Percentiles rank a stretch among this genome's conserved stretches.
phyloP scores from a whole-genome alignment of 345 rosid genomes.

The Mallotus nudiflorus region DNA sequence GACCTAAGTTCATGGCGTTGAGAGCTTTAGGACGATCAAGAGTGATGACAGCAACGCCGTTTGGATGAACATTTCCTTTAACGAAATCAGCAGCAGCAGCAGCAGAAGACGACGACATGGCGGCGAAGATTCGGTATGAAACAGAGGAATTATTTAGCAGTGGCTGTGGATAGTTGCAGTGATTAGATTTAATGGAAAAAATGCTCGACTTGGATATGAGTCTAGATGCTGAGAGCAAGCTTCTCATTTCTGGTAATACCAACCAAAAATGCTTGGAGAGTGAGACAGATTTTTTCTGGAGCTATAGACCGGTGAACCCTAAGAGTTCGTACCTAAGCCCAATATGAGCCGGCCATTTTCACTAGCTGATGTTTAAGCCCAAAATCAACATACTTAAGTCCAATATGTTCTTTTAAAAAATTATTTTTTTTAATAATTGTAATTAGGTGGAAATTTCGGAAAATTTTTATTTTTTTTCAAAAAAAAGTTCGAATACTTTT shows the following conservation, averaged over 20 bases:
- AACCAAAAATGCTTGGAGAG: too few relatives aligned
- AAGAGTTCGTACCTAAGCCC: too few relatives aligned
- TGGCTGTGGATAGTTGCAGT: slow-evolving; percentile 1
- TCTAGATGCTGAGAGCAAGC: slow-evolving; percentile 18
- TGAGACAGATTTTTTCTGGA: too few relatives aligned
- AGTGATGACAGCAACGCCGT: slow-evolving; percentile 92
- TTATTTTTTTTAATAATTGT: too few relatives aligned
- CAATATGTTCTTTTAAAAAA: too few relatives aligned
- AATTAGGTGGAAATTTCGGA: too few relatives aligned
- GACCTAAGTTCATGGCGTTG: slow-evolving; percentile 95
- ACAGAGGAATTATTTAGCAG: slow-evolving; percentile 16
- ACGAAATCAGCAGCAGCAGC: slow-evolving; percentile 54
- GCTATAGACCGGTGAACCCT: too few relatives aligned
- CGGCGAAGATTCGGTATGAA: slow-evolving; percentile 31
- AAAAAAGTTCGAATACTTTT: too few relatives aligned
- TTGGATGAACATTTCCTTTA: slow-evolving; percentile 65
- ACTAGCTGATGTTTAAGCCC: too few relatives aligned
- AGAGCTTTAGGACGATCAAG: slow-evolving; percentile 93
- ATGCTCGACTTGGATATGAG: slow-evolving; percentile 21
- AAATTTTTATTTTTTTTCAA: too few relatives aligned
- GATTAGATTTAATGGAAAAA: slow-evolving; percentile 2
- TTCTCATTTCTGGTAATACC: slow-evolving; percentile 19
- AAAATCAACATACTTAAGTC: too few relatives aligned
- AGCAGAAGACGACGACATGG: slow-evolving; percentile 46
- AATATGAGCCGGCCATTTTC: too few relatives aligned